These are phyloP conservation scores for Talaromyces adpressus DNA, from an alignment of 495 filamentous ascomycete species.

Conservation along the genomic window DNA sequence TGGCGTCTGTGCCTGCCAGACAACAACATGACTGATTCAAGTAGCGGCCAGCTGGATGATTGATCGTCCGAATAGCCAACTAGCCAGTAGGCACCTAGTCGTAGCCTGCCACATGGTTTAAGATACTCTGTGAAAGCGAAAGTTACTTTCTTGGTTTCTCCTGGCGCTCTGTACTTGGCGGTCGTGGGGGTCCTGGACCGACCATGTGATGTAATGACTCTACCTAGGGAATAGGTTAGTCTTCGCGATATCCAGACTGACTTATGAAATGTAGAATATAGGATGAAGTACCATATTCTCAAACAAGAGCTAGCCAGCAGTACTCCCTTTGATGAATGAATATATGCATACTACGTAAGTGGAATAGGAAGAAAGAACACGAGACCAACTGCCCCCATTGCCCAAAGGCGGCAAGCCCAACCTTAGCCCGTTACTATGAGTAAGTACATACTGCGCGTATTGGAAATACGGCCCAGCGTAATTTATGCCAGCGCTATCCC, in stretches of 20 bases:
- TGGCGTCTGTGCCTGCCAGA: background rate
- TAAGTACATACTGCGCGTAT: background rate
- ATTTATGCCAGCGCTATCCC: background rate
- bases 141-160: background rate
- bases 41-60: background rate
- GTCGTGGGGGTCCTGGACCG: no score
- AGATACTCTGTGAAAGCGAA: background rate
- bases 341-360: background rate
- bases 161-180: background rate
- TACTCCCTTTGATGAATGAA: background rate
- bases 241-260: no score
- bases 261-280: no score
- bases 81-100: no score
- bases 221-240: no score
- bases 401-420: slow-evolving; percentile 13
- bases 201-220: no score
- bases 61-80: background rate
- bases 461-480: background rate
- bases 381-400: background rate
- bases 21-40: background rate
- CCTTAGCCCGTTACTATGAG: no score
- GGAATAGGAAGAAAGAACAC: background rate
- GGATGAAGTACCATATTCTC: background rate
- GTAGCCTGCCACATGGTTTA: background rate
- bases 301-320: background rate